A percentile compares a stretch with the other conserved stretches of the same genome.
phyloP scores from a whole-genome alignment of 306 rosid species.

The Potentilla sterilis region DNA sequence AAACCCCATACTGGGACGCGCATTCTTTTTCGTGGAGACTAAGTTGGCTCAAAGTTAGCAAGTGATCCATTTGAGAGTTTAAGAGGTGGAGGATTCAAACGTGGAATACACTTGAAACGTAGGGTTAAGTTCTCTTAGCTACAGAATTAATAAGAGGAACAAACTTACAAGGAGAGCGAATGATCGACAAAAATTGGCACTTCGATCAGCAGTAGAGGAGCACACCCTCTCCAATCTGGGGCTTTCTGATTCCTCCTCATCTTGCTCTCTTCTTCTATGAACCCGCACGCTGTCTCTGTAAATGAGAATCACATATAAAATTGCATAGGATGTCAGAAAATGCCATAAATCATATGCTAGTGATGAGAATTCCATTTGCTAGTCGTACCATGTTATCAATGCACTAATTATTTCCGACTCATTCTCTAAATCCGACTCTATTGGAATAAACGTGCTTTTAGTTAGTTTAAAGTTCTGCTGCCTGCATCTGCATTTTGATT shows the following conservation, averaged over 20 bases:
- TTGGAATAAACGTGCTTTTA: not conserved
- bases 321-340: conserved; percentile 1
- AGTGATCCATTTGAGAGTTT: not conserved
- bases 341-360: not conserved
- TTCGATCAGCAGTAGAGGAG: conserved; percentile 51
- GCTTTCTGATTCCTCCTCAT: conserved; percentile 15
- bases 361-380: not conserved
- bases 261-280: conserved; percentile 51
- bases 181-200: conserved; percentile 66
- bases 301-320: not conserved
- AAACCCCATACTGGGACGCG: not conserved
- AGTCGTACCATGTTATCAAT: not conserved
- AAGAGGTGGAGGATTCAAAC: not conserved
- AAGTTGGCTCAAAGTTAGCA: not conserved
- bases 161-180: conserved; percentile 77
- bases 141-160: too few relatives aligned
- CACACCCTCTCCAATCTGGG: conserved; percentile 37
- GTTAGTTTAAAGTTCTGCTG: not conserved
- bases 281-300: conserved; percentile 75
- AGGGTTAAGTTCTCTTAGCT: too few relatives aligned
- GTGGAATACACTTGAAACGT: not conserved
- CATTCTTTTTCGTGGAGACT: not conserved
- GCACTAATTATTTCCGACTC: not conserved
- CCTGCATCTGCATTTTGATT: conserved; percentile 1
- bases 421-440: not conserved